These are phyloP conservation scores for Saccharomyces hybrid DNA, from an alignment of 1,139 yeast species.

Conservation along the genomic window DNA sequence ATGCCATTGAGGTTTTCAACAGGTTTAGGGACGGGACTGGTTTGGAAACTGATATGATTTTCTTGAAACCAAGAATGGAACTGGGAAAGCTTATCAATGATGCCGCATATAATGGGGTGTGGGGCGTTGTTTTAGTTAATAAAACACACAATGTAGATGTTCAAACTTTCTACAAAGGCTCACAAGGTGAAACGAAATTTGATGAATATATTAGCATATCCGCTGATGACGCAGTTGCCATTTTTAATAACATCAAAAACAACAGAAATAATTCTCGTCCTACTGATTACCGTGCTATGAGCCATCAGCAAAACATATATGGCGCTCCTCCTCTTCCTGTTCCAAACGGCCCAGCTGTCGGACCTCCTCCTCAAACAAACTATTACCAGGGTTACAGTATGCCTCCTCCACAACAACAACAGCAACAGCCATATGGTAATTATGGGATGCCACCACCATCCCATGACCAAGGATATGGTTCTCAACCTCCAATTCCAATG, in stretches of 20 bases:
- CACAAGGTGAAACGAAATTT: constrained; percentile 65
- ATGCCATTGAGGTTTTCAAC: constrained; percentile 50
- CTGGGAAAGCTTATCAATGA: constrained; percentile 55
- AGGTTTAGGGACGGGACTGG: constrained; percentile 46
- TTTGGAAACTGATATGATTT: constrained; percentile 42
- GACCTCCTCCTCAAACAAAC: constrained; percentile 17
- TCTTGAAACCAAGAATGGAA: constrained; percentile 45
- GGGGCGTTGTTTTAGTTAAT: constrained; percentile 65
- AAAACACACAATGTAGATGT: constrained; percentile 51
- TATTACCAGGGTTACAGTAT: constrained; percentile 4
- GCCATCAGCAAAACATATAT: constrained; percentile 6
- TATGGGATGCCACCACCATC: constrained; percentile 10
- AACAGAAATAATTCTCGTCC: constrained; percentile 28
- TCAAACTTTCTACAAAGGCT: constrained; percentile 62
- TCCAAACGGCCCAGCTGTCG: constrained; percentile 3
- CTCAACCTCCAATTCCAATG: constrained; percentile 5
- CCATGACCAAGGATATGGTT: constrained; percentile 12
- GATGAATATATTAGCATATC: constrained; percentile 74
- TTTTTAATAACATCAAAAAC: constrained; percentile 37
- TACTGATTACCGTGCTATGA: constrained; percentile 9
- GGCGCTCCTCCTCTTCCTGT: constrained; percentile 7
- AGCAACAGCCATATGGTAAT: background rate
- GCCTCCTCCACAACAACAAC: constrained; percentile 17
- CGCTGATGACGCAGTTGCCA: constrained; percentile 50
- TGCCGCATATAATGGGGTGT: constrained; percentile 74